Base-by-base conservation (phyloP, 2,329 filamentous ascomycete genomes). In the Coniochaeta sp. region DNA sequence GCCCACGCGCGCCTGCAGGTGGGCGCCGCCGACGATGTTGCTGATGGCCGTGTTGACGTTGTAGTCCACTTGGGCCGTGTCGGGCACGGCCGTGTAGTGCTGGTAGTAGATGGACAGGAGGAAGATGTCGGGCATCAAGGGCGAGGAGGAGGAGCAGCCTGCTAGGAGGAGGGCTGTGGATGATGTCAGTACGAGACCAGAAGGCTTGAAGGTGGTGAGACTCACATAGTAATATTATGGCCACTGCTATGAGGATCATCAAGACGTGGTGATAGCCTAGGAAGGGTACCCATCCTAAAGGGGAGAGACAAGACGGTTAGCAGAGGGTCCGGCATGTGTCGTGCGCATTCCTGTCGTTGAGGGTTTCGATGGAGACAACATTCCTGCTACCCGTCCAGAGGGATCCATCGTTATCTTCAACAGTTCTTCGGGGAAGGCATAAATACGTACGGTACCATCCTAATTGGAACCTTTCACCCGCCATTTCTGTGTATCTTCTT, bases 61-160 rank as follows among this genome's bases (percentile, higher is more conserved):
- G 55, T 95, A 95, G 67, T 96, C 85, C 59, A 96, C 91, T 72
- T 97, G 92, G 9, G 92, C 81, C 5, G 90, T 88, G 61, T 89
- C 84, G 60, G 92, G 92, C 26, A 81, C 76, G 3, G 94, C 89
- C 18, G 85, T 83, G 72, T 96, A 96, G 56, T 81, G 77, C 67
- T 95, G 76, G 75, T 96, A 99, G 81, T 95, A 97, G 63, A 99
- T 82, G n/a, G 91, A 96, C 58, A 99, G 89, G 60, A 99, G 83
- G 79, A 96, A 99, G 71, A 99, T 97, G 65, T 86, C 85, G 24
- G 94, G 94, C 61, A 99, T 96, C 51, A 95, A 76, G 2, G 92
- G 94, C 49, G 92, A 96, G 35, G 92, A 96, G 9, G 92, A 97
- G 4, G 94, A 97, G 72, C 94, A 99, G 63, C 94, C 94, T 64